Base-by-base conservation (phyloP, 139 green algal species). In the Zygnema circumcarinatum region DNA sequence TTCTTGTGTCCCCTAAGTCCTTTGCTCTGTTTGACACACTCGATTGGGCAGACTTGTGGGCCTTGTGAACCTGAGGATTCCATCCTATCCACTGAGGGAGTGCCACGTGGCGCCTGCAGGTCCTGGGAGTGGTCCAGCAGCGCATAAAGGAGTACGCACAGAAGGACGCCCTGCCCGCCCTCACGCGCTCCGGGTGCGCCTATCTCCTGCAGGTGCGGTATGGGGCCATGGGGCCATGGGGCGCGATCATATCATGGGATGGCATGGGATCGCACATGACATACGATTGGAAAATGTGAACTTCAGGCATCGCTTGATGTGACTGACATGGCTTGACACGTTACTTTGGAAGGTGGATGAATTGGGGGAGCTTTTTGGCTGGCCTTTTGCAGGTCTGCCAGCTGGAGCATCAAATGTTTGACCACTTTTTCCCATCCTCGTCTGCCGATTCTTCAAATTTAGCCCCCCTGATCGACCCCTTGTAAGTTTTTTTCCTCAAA, bases 391-490 rank as follows among this genome's bases (percentile, higher is more conserved):
- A 96, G 93, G 92, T 96, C 36, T 95, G 93, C 79, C 93, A 96
- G 79, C 89, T 94, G 76, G 96, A 98, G 93, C 87, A 92, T 73
- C 92, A 96, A 92, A 93, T 98, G 62, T 96, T 95, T 67, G 93
- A 97, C 88, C 92, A 96, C 83, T 97, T 98, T 87, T 98, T 98
- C 87, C 92, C 93, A 1, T 11, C 2, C 2, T 81, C 84, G 25
- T 84, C 29, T 74, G 79, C 36, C 62, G 90, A 68, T 79, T 81
- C n/a, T 88, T 67, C 67, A 72, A 91, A 91, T 39, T 79, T 98
- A 82, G 72, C 83, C 0, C 90, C 93, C 20, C 81, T 91, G 41
- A 84, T 89, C 31, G 86, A 90, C 47, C 86, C 86, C 38, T 54
- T 90, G 78, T 87, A 21, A 80, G 81, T 86, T 52, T n/a, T n/a